Conservation (phyloP, 768 basidiomycete genomes). For the Leccinum subtestaceum region DNA sequence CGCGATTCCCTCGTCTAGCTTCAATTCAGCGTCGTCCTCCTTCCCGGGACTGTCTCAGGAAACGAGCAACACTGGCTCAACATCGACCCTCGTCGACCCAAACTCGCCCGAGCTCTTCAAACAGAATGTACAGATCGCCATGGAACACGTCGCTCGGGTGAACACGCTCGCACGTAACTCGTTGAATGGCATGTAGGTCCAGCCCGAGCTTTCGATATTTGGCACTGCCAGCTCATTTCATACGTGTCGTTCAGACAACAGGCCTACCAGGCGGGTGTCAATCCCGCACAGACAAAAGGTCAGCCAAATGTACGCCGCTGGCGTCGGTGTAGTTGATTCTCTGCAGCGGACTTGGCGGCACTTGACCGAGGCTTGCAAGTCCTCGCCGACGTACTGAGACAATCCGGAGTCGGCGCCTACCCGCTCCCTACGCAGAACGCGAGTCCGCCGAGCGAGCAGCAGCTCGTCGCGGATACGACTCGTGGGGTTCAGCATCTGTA, state of each 20-base stretch:
- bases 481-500: conserved; percentile 45
- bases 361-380: conserved; percentile 50
- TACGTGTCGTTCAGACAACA: conserved; percentile 46
- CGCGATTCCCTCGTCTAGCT: conserved; percentile 13
- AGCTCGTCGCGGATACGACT: conserved; percentile 42
- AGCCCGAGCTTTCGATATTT: neutral
- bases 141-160: conserved; percentile 48
- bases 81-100: conserved; percentile 38
- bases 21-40: conserved; percentile 6
- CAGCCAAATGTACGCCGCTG: conserved; percentile 1
- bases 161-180: conserved; percentile 42
- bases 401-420: conserved; percentile 63
- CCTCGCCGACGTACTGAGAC: conserved; percentile 49
- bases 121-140: conserved; percentile 48
- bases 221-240: neutral
- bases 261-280: conserved; percentile 56
- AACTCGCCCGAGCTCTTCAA: conserved; percentile 65
- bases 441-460: conserved; percentile 42
- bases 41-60: conserved; percentile 30
- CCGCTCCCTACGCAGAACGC: conserved; percentile 42
- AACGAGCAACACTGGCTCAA: conserved; percentile 10
- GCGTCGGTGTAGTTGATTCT: conserved; percentile 7
- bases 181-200: conserved; percentile 39
- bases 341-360: conserved; percentile 41
- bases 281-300: conserved; percentile 55